A percentile compares a stretch with the other conserved stretches of the same genome.
phyloP scores from a whole-genome alignment of 2,329 filamentous ascomycete genomes.

The Gliomastix tumulicola region DNA sequence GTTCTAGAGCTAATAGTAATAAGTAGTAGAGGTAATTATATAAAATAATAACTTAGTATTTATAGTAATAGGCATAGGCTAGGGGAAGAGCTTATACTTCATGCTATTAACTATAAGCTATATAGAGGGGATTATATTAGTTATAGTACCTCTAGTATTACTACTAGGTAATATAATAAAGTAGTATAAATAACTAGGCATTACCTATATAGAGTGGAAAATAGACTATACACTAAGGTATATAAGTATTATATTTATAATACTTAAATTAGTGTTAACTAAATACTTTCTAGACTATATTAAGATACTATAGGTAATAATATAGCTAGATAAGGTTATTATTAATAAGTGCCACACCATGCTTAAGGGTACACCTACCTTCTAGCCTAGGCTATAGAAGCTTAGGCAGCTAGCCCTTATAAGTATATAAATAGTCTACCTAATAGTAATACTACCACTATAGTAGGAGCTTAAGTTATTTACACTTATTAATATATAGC shows the following conservation, averaged over 20 bases:
- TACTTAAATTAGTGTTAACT: neutral
- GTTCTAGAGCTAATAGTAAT: constrained; percentile 1
- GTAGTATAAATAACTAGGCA: neutral
- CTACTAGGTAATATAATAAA: constrained; percentile 1
- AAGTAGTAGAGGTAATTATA: constrained; percentile 1
- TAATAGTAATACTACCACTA: neutral
- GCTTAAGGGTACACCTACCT: neutral
- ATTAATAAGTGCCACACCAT: neutral
- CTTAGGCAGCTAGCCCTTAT: neutral
- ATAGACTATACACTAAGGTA: neutral
- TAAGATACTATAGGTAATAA: neutral
- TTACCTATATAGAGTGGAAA: neutral
- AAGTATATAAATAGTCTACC: neutral
- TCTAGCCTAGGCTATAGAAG: neutral
- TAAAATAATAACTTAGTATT: neutral
- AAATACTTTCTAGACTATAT: neutral
- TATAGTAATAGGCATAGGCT: neutral
- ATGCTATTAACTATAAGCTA: neutral
- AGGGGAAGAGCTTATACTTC: neutral
- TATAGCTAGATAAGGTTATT: neutral
- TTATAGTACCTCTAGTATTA: neutral
- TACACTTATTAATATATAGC: neutral
- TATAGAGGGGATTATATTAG: neutral
- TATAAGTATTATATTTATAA: neutral
- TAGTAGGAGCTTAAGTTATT: neutral